Conservation (phyloP, 73 alveolate genomes). For the Paramecium octaurelia region DNA sequence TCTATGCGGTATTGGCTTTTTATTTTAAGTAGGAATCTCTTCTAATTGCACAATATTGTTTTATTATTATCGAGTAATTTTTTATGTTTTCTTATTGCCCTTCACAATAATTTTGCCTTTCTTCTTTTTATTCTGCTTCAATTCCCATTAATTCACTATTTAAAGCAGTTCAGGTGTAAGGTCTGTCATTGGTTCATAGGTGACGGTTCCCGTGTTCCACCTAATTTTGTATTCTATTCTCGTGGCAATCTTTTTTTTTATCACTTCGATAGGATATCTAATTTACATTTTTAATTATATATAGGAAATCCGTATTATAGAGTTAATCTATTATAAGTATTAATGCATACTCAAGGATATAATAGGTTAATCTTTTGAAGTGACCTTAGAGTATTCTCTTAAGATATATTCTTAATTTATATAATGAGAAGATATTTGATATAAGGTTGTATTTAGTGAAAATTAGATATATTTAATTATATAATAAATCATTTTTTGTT, state of each 20-base stretch:
- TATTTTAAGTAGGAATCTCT: background rate
- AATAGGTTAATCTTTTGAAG: no score
- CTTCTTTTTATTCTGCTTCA: background rate
- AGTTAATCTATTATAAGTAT: background rate
- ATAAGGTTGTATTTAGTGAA: background rate
- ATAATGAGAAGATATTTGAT: background rate
- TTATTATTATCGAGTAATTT: background rate
- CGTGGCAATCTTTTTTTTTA: background rate
- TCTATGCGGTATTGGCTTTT: background rate
- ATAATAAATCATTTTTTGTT: background rate
- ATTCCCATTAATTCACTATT: background rate
- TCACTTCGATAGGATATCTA: background rate
- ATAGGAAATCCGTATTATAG: background rate
- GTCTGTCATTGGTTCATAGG: background rate
- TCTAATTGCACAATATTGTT: background rate
- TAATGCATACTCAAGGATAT: background rate
- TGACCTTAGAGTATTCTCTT: background rate
- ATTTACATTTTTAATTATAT: background rate
- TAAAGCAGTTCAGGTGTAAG: background rate
- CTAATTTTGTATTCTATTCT: background rate
- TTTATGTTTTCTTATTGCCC: background rate
- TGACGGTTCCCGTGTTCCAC: background rate
- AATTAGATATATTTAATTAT: background rate
- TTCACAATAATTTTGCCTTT: background rate
- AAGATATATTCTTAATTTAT: background rate